phyloP scores from a whole-genome alignment of 371 early-diverging fungal species.

The Rhizopus microsporus region DNA sequence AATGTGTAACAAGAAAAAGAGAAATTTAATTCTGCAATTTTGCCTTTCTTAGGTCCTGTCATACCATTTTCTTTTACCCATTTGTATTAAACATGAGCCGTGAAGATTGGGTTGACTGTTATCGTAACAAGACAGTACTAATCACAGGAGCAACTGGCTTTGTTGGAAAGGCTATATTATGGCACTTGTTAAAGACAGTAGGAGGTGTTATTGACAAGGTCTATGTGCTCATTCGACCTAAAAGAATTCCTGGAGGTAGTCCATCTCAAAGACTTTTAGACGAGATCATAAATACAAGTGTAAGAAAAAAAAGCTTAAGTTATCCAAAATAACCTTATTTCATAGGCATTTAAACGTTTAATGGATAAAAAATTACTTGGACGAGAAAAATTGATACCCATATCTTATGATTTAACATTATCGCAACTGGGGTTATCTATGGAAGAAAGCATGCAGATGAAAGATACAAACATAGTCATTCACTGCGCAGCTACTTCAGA shows the following conservation, averaged over 20 bases:
- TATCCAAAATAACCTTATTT: neutral
- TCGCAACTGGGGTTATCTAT: slow-evolving; percentile 47
- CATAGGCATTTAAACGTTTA: slow-evolving; percentile 25
- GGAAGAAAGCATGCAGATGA: slow-evolving; percentile 38
- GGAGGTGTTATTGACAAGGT: slow-evolving; percentile 26
- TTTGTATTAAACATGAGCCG: slow-evolving; percentile 2
- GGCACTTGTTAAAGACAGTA: slow-evolving; percentile 34
- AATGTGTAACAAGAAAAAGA: neutral
- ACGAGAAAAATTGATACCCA: slow-evolving; percentile 46
- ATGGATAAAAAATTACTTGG: slow-evolving; percentile 10
- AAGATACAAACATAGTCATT: slow-evolving; percentile 43
- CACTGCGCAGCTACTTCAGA: slow-evolving; percentile 56
- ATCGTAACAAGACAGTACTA: slow-evolving; percentile 34
- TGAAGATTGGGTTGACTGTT: slow-evolving; percentile 14
- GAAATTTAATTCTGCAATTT: neutral
- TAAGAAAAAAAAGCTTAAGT: slow-evolving; percentile 3
- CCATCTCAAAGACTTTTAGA: slow-evolving; percentile 30
- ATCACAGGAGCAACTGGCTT: slow-evolving; percentile 59
- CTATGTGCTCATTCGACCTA: slow-evolving; percentile 31
- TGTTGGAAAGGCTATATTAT: slow-evolving; percentile 57
- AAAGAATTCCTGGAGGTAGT: slow-evolving; percentile 26
- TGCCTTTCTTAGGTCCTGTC: neutral
- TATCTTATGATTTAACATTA: slow-evolving; percentile 47
- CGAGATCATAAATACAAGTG: slow-evolving; percentile 27
- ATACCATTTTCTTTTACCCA: slow-evolving; percentile 1